These are phyloP conservation scores for Lyophyllum decastes DNA, from an alignment of 768 basidiomycete species.

Conservation along the genomic window DNA sequence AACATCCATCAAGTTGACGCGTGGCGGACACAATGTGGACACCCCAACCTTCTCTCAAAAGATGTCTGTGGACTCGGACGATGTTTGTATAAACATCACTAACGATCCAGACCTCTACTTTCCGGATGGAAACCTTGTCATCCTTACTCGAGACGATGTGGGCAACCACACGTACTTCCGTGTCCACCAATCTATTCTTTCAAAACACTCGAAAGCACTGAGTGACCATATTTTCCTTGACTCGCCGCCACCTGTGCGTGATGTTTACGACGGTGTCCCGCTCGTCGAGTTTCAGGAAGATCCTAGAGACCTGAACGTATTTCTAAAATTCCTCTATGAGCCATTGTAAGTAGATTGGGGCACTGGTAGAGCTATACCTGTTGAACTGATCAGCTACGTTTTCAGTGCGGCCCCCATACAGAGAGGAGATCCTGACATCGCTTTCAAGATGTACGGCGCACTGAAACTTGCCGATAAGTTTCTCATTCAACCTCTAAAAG, in stretches of 20 bases:
- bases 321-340: constrained; percentile 27
- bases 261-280: constrained; percentile 24
- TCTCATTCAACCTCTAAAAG: constrained; percentile 24
- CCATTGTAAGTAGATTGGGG: constrained; percentile 20
- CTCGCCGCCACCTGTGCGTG: constrained; percentile 16
- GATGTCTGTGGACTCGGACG: constrained; percentile 22
- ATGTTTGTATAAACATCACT: constrained; percentile 25
- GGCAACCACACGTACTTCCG: constrained; percentile 28
- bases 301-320: constrained; percentile 23
- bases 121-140: constrained; percentile 26
- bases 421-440: constrained; percentile 26
- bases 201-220: constrained; percentile 27
- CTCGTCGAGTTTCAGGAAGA: constrained; percentile 28
- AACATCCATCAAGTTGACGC: background rate
- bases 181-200: constrained; percentile 26
- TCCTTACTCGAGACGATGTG: constrained; percentile 22
- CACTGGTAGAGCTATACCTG: background rate
- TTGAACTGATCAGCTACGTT: constrained; percentile 15
- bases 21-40: background rate
- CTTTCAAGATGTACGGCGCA: constrained; percentile 25
- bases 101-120: constrained; percentile 27
- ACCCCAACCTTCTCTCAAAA: constrained; percentile 14
- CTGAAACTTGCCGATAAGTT: constrained; percentile 26
- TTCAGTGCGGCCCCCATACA: constrained; percentile 26
- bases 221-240: constrained; percentile 24